phyloP scores from a whole-genome alignment of 257 asterid species.

The Haberlea rhodopensis region DNA sequence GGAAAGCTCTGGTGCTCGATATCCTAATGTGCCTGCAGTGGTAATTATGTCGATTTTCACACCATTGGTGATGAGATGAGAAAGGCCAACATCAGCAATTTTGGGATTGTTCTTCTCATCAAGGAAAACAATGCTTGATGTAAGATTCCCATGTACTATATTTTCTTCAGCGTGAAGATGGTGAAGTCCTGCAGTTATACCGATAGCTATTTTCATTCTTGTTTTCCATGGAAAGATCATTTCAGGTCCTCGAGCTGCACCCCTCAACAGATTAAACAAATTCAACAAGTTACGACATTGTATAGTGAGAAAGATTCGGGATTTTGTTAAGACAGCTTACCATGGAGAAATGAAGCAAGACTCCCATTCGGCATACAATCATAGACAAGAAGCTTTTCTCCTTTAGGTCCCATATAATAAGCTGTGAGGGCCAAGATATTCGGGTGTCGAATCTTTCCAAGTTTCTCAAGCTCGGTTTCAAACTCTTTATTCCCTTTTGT shows the following conservation, averaged over 20 bases:
- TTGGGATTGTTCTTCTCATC: conserved; percentile 63
- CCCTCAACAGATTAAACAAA: background rate
- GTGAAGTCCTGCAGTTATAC: conserved; percentile 66
- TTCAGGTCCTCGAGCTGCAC: conserved; percentile 37
- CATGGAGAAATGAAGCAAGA: conserved; percentile 90
- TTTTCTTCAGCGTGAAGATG: conserved; percentile 60
- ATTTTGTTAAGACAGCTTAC: conserved; percentile 34
- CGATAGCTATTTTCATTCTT: conserved; percentile 66
- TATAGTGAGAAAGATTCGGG: background rate
- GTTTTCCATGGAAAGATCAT: conserved; percentile 62
- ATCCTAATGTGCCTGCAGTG: conserved; percentile 55
- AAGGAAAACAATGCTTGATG: conserved; percentile 68
- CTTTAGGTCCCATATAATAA: conserved; percentile 91
- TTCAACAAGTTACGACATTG: background rate
- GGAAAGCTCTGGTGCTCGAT: conserved; percentile 84
- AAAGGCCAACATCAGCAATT: conserved; percentile 55
- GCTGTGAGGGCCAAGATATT: conserved; percentile 83
- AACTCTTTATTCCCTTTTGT: conserved; percentile 81
- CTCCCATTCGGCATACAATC: conserved; percentile 83
- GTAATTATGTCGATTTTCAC: conserved; percentile 45
- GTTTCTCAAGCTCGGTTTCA: conserved; percentile 66
- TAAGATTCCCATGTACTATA: conserved; percentile 53
- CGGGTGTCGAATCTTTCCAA: conserved; percentile 71
- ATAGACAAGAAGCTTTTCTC: conserved; percentile 97
- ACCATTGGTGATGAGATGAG: conserved; percentile 41